Percentiles rank a stretch among this genome's conserved stretches.
Evolutionary conservation across 176 grass and related monocot species (phyloP).

Genomic region (Oryza glaberrima): DNA sequence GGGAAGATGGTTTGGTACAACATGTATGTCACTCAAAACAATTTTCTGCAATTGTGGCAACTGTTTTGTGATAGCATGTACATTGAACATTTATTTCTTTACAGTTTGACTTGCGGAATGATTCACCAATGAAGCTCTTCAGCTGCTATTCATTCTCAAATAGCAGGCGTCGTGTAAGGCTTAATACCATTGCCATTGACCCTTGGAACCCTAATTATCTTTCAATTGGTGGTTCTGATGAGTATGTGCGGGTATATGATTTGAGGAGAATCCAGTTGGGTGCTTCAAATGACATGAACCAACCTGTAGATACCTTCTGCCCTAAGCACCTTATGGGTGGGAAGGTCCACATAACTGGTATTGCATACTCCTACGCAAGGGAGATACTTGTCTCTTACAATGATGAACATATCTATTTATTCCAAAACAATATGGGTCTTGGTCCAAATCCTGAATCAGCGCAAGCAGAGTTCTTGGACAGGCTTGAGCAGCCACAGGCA

Average conservation of each 20-base stretch:
- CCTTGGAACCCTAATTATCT: conserved; percentile 67
- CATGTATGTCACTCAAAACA: conserved; percentile 60
- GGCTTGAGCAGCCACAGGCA: conserved; percentile 48
- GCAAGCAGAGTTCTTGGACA: conserved; percentile 43
- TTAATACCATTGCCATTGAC: conserved; percentile 82
- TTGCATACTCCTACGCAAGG: conserved; percentile 70
- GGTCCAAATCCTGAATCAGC: conserved; percentile 49
- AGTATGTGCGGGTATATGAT: conserved; percentile 84
- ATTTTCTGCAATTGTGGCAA: conserved; percentile 19
- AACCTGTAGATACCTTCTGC: conserved; percentile 68
- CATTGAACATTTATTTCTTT: conserved; percentile 34
- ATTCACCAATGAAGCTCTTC: conserved; percentile 64
- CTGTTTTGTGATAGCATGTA: not conserved
- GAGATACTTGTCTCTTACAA: conserved; percentile 90
- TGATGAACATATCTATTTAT: conserved; percentile 79
- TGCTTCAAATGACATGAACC: conserved; percentile 47
- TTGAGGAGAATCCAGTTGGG: conserved; percentile 53
- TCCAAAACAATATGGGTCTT: conserved; percentile 67
- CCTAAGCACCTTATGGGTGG: conserved; percentile 63
- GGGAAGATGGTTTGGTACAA: conserved; percentile 84
- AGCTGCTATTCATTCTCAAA: conserved; percentile 67
- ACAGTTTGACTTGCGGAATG: conserved; percentile 88
- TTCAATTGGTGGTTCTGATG: conserved; percentile 70
- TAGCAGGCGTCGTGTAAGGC: conserved; percentile 47
- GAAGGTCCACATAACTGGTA: conserved; percentile 61